These are phyloP conservation scores for Neurospora sp. DNA, from an alignment of 2,329 filamentous ascomycete genomes.

Conservation along the genomic window DNA sequence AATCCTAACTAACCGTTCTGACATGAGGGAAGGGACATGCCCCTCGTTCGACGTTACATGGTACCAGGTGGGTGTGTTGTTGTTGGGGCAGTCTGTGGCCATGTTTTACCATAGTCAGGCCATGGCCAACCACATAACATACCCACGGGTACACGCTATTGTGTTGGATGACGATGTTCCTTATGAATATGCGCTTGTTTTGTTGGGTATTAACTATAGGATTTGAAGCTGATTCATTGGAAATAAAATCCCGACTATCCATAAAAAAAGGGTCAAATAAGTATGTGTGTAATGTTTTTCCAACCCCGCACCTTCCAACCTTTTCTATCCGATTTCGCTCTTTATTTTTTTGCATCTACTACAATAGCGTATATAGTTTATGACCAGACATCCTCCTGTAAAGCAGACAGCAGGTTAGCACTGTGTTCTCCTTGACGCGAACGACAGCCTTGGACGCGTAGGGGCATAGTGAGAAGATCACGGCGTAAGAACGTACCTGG, in stretches of 20 bases:
- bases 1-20: not conserved
- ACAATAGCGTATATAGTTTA: conserved; percentile 24
- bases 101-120: not conserved
- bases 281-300: not conserved
- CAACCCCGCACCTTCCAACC: not conserved
- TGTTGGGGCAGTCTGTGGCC: not conserved
- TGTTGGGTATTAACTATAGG: not conserved
- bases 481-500: conserved; percentile 52
- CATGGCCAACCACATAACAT: not conserved
- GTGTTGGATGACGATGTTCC: not conserved
- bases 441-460: not conserved
- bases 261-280: not conserved
- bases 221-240: not conserved
- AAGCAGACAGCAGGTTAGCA: conserved; percentile 20
- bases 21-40: not conserved
- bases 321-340: not conserved
- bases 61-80: not conserved
- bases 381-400: conserved; percentile 64
- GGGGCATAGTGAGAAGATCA: not conserved
- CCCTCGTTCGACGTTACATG: not conserved
- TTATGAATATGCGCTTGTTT: not conserved
- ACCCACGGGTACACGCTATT: not conserved
- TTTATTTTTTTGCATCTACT: not conserved
- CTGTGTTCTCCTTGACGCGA: not conserved
- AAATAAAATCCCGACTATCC: not conserved